Conservation (phyloP, 2,329 filamentous ascomycete species). For the Plenodomus lindquistii region DNA sequence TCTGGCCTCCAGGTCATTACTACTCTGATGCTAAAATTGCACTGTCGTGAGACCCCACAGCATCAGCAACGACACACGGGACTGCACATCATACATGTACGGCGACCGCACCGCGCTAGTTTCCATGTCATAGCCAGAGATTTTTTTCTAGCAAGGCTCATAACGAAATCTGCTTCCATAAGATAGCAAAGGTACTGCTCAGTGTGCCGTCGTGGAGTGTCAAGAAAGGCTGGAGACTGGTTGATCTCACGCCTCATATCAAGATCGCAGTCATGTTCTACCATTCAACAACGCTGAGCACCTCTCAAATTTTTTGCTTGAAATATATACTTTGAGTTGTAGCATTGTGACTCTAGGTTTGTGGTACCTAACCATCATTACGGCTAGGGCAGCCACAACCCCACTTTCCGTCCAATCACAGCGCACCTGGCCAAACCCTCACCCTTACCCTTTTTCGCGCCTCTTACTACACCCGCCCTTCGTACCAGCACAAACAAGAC, state of each 20-base stretch:
- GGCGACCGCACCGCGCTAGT: neutral
- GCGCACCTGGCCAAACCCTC: constrained; percentile 1
- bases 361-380: neutral
- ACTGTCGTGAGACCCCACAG: constrained; percentile 9
- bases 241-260: too few species aligned
- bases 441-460: constrained; percentile 8
- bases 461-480: constrained; percentile 4
- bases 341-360: neutral
- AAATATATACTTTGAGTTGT: neutral
- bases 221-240: too few species aligned
- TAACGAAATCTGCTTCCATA: too few species aligned
- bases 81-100: constrained; percentile 7
- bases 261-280: neutral
- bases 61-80: constrained; percentile 5
- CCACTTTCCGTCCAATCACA: constrained; percentile 5
- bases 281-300: neutral
- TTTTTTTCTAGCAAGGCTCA: too few species aligned
- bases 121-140: too few species aligned
- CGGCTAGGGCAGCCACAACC: neutral
- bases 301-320: too few species aligned
- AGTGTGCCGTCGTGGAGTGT: too few species aligned
- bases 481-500: neutral
- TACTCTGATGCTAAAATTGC: constrained; percentile 7
- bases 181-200: too few species aligned
- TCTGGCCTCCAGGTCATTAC: constrained; percentile 18